phyloP scores from a whole-genome alignment of 2,329 filamentous ascomycete genomes.

The Torrubiella hemipterigena region DNA sequence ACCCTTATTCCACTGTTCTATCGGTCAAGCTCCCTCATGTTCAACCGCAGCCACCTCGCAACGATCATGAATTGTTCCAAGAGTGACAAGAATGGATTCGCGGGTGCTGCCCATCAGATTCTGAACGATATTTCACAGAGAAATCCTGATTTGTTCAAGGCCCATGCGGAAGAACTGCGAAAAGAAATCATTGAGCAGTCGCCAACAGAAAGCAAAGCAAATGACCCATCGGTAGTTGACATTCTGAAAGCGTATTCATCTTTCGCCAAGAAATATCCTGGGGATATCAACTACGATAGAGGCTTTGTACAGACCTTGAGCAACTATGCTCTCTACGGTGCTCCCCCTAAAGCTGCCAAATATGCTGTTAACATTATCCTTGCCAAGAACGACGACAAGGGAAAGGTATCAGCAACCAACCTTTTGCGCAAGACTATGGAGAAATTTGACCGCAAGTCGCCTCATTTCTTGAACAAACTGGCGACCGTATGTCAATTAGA shows the following conservation, averaged over 20 bases:
- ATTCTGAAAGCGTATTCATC: constrained; percentile 89
- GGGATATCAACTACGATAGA: constrained; percentile 70
- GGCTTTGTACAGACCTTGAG: constrained; percentile 73
- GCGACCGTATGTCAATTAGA: constrained; percentile 64
- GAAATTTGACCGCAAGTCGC: constrained; percentile 58
- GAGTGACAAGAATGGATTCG: constrained; percentile 69
- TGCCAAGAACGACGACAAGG: constrained; percentile 61
- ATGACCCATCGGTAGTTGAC: constrained; percentile 68
- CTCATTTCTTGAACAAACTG: constrained; percentile 65
- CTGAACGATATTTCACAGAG: constrained; percentile 84
- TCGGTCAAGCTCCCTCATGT: constrained; percentile 70
- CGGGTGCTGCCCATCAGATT: constrained; percentile 71
- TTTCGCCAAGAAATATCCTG: constrained; percentile 76
- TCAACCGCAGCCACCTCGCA: constrained; percentile 88
- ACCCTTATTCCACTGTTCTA: constrained; percentile 76
- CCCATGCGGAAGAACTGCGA: constrained; percentile 84
- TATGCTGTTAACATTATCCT: constrained; percentile 88
- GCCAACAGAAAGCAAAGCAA: constrained; percentile 54
- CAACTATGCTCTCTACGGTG: constrained; percentile 72
- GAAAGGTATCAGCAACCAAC: constrained; percentile 71
- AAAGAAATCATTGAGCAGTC: constrained; percentile 73
- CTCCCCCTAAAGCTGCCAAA: constrained; percentile 74
- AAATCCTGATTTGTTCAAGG: constrained; percentile 84
- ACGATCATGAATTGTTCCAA: constrained; percentile 81
- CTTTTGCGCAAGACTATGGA: constrained; percentile 66